Percentiles rank a stretch among this genome's conserved stretches.
Conservation (phyloP, 768 basidiomycete genomes). For the Tubosaeta sp. region DNA sequence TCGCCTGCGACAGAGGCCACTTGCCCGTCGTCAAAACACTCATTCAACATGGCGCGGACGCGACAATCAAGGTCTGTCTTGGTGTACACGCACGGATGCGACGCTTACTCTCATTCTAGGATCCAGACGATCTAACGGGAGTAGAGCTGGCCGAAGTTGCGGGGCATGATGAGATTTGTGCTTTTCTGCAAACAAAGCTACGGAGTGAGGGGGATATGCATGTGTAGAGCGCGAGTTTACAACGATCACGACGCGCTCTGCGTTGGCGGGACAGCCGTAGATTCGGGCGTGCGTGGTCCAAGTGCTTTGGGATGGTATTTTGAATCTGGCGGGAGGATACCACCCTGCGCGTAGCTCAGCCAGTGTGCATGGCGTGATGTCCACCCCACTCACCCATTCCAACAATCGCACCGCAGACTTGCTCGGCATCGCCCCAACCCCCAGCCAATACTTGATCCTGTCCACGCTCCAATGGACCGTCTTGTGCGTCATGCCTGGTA, state of each 20-base stretch:
- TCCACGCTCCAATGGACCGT: conserved; percentile 87
- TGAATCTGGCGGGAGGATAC: conserved; percentile 54
- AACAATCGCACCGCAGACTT: conserved; percentile 73
- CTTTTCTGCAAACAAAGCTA: conserved; percentile 19
- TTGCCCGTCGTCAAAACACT: conserved; percentile 52
- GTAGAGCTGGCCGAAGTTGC: conserved; percentile 57
- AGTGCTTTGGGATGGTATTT: conserved; percentile 46
- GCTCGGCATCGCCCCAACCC: conserved; percentile 78
- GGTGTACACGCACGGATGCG: not conserved
- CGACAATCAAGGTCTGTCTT: conserved; percentile 51
- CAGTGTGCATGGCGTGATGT: not conserved
- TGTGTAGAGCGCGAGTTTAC: not conserved
- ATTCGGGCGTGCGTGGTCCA: conserved; percentile 11
- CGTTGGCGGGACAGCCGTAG: not conserved
- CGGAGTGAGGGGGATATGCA: conserved; percentile 1
- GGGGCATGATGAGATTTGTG: conserved; percentile 51
- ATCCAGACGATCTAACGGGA: conserved; percentile 61
- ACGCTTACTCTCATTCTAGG: conserved; percentile 38
- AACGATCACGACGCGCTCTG: conserved; percentile 7
- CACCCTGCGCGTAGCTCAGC: conserved; percentile 42
- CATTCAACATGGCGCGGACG: conserved; percentile 61
- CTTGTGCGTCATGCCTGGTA: conserved; percentile 52
- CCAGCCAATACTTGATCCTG: conserved; percentile 87
- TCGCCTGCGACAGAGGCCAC: conserved; percentile 82
- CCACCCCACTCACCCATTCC: conserved; percentile 52